phyloP scores from a whole-genome alignment of 140 eudicot genomes.

The Stevia rebaudiana region DNA sequence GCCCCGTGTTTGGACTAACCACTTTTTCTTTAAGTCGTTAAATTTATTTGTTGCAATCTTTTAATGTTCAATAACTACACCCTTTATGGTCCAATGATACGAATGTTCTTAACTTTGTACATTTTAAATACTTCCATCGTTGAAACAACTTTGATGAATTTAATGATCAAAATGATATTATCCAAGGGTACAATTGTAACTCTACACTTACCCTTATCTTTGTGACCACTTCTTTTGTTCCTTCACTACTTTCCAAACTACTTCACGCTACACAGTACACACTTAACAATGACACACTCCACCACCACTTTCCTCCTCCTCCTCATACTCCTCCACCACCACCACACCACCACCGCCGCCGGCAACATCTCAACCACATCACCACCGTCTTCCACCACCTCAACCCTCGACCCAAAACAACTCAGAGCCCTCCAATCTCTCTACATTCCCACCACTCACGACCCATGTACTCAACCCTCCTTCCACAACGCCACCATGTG shows the following conservation, averaged over 20 bases:
- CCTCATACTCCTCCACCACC: slow-evolving; percentile 14
- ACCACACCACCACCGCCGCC: slow-evolving; percentile 19
- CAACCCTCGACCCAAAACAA: slow-evolving; percentile 79
- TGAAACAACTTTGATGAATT: too few species aligned
- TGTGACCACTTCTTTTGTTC: background rate
- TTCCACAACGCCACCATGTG: slow-evolving; percentile 60
- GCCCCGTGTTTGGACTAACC: too few species aligned
- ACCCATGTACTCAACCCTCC: slow-evolving; percentile 60
- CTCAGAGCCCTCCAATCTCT: slow-evolving; percentile 71
- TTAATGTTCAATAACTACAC: too few species aligned
- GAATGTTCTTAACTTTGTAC: too few species aligned
- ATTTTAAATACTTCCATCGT: too few species aligned
- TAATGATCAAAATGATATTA: background rate
- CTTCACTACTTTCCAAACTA: background rate
- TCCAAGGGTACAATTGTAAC: background rate
- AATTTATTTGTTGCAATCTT: too few species aligned
- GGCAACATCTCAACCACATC: slow-evolving; percentile 18
- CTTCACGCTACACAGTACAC: background rate
- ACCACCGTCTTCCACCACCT: background rate
- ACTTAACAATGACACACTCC: background rate
- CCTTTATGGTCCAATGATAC: too few species aligned
- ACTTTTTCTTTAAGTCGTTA: too few species aligned
- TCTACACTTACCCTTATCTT: background rate
- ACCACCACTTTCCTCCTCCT: slow-evolving; percentile 4
- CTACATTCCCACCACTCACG: slow-evolving; percentile 65